These are phyloP conservation scores for Tylopilus rubrobrunneus DNA, from an alignment of 768 basidiomycete species.

Conservation along the genomic window DNA sequence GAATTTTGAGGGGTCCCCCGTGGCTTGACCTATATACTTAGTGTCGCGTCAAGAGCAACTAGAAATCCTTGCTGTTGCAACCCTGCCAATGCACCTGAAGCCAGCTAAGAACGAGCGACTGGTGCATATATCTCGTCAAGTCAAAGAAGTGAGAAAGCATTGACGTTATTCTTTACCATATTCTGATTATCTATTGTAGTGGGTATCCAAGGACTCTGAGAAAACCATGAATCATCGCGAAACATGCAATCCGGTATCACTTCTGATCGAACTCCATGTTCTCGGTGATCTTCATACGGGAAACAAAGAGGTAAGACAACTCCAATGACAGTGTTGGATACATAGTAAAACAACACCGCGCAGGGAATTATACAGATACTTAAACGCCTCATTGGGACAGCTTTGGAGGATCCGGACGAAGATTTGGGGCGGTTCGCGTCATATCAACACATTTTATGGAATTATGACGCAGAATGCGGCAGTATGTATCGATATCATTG, in stretches of 20 bases:
- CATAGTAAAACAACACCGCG: not conserved
- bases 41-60: constrained; percentile 23
- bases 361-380: constrained; percentile 21
- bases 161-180: not conserved
- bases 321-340: not conserved
- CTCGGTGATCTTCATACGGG: constrained; percentile 11
- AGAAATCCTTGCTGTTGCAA: constrained; percentile 22
- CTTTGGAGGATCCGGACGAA: constrained; percentile 31
- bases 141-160: constrained; percentile 19
- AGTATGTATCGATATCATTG: constrained; percentile 32
- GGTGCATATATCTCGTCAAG: constrained; percentile 16
- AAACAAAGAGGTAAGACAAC: constrained; percentile 16
- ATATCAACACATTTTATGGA: constrained; percentile 61
- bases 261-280: constrained; percentile 25
- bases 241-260: constrained; percentile 19
- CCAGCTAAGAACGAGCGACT: constrained; percentile 6
- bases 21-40: constrained; percentile 8
- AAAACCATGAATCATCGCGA: not conserved
- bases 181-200: constrained; percentile 14
- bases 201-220: constrained; percentile 8
- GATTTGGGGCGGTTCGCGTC: constrained; percentile 45
- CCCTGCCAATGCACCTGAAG: constrained; percentile 14
- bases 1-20: not conserved
- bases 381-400: constrained; percentile 38
- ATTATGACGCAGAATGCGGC: constrained; percentile 32